phyloP scores from a whole-genome alignment of 192 early-diverging fungal genomes.

The Coemansia sp. region DNA sequence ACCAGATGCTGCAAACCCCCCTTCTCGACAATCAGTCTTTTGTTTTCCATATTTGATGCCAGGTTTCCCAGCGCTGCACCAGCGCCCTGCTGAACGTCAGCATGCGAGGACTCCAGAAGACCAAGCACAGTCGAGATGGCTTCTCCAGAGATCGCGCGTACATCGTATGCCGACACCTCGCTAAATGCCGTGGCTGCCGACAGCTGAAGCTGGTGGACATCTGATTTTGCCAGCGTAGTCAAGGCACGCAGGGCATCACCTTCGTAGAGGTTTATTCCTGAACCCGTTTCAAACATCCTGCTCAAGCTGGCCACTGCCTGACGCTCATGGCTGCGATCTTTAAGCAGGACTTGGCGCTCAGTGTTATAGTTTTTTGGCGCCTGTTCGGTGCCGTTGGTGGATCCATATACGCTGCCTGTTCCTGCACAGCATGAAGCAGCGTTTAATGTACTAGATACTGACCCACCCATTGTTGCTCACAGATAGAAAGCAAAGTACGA shows the following conservation, averaged over 20 bases:
- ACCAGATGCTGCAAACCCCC: slow-evolving; percentile 78
- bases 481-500: background rate
- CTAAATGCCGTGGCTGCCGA: slow-evolving; percentile 87
- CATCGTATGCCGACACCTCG: slow-evolving; percentile 85
- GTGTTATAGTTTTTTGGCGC: background rate
- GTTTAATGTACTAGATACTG: background rate
- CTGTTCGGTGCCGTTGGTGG: background rate
- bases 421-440: slow-evolving; percentile 3
- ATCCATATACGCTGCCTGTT: background rate
- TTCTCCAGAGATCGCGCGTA: slow-evolving; percentile 66
- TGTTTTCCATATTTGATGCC: slow-evolving; percentile 69
- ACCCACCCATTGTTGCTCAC: background rate
- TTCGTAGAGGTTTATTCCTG: slow-evolving; percentile 66
- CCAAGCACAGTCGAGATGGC: slow-evolving; percentile 75
- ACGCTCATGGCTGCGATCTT: slow-evolving; percentile 22
- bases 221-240: slow-evolving; percentile 80
- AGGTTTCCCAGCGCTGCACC: slow-evolving; percentile 84
- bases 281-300: slow-evolving; percentile 48
- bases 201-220: slow-evolving; percentile 79
- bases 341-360: slow-evolving; percentile 38
- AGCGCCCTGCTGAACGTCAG: slow-evolving; percentile 78
- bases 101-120: slow-evolving; percentile 73
- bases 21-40: slow-evolving; percentile 75
- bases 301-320: slow-evolving; percentile 40
- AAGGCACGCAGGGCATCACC: slow-evolving; percentile 75